phyloP scores from a whole-genome alignment of 1,284 basidiomycete genomes.

The Macrocystidia cucumis region DNA sequence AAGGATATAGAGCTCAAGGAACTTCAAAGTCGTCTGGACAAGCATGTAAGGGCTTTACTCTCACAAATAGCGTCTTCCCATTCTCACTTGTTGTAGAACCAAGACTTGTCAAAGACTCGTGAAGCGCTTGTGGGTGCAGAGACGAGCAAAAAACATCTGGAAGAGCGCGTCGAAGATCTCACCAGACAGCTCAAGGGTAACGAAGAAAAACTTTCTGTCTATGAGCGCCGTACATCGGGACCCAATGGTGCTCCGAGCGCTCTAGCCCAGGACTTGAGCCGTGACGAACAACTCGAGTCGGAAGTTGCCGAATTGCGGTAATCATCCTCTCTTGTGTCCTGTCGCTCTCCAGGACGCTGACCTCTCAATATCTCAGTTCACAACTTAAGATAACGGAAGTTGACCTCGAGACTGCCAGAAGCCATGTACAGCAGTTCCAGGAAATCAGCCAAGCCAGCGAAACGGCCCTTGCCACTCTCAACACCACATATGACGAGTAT shows the following conservation, averaged over 20 bases:
- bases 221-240: slow-evolving; percentile 59
- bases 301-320: slow-evolving; percentile 82
- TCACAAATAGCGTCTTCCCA: slow-evolving; percentile 1
- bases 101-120: slow-evolving; percentile 64
- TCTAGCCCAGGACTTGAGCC: slow-evolving; percentile 40
- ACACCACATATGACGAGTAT: slow-evolving; percentile 73
- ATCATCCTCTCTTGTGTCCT: slow-evolving; percentile 13
- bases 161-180: slow-evolving; percentile 71
- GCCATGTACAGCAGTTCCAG: slow-evolving; percentile 78
- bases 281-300: slow-evolving; percentile 75
- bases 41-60: slow-evolving; percentile 43
- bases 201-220: slow-evolving; percentile 80
- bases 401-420: slow-evolving; percentile 62
- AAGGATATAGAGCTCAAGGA: slow-evolving; percentile 80
- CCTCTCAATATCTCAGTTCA: slow-evolving; percentile 35
- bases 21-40: slow-evolving; percentile 68
- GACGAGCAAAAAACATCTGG: slow-evolving; percentile 75
- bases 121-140: slow-evolving; percentile 71
- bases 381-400: slow-evolving; percentile 70
- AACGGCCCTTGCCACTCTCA: slow-evolving; percentile 63
- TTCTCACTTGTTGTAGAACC: slow-evolving; percentile 29
- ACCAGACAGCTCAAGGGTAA: slow-evolving; percentile 66
- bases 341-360: neutral
- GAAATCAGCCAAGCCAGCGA: slow-evolving; percentile 81
- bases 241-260: slow-evolving; percentile 21